phyloP scores from a whole-genome alignment of 1,284 basidiomycete species.

The Tilletia walkeri region DNA sequence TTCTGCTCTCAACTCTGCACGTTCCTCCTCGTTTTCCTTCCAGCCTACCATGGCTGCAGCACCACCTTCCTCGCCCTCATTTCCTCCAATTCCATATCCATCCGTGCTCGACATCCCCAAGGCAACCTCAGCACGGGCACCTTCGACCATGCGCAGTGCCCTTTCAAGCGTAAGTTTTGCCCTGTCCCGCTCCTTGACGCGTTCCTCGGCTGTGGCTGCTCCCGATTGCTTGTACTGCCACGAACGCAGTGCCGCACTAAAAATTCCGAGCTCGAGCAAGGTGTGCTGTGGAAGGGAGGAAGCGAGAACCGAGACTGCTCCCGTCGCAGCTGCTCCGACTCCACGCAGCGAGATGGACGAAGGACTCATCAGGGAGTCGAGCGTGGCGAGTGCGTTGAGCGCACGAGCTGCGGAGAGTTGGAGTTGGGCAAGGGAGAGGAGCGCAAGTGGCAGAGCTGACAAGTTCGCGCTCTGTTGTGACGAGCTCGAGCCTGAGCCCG shows the following conservation, averaged over 20 bases:
- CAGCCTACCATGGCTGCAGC: neutral
- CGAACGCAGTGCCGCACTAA: neutral
- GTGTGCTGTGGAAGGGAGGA: conserved; percentile 9
- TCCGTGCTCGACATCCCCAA: conserved; percentile 2
- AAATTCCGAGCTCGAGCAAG: conserved; percentile 13
- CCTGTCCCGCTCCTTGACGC: conserved; percentile 6
- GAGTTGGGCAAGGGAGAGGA: conserved; percentile 50
- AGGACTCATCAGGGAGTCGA: conserved; percentile 23
- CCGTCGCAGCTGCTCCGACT: neutral
- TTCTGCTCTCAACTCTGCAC: conserved; percentile 3
- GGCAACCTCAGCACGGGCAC: conserved; percentile 8
- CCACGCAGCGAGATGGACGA: neutral
- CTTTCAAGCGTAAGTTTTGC: conserved; percentile 17
- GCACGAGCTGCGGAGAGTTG: conserved; percentile 36
- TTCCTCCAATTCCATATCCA: conserved; percentile 4
- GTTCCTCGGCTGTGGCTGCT: neutral
- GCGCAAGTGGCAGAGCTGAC: conserved; percentile 33
- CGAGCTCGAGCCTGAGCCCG: conserved; percentile 16
- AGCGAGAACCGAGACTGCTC: neutral
- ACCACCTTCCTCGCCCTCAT: conserved; percentile 8
- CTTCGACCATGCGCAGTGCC: conserved; percentile 12
- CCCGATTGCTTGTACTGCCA: conserved; percentile 8
- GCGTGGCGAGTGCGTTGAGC: conserved; percentile 34
- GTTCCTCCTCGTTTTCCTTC: conserved; percentile 9
- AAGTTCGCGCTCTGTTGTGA: conserved; percentile 10